Evolutionary conservation across 2,329 filamentous ascomycete species (phyloP).

Genomic region (Simplicillium sp.): DNA sequence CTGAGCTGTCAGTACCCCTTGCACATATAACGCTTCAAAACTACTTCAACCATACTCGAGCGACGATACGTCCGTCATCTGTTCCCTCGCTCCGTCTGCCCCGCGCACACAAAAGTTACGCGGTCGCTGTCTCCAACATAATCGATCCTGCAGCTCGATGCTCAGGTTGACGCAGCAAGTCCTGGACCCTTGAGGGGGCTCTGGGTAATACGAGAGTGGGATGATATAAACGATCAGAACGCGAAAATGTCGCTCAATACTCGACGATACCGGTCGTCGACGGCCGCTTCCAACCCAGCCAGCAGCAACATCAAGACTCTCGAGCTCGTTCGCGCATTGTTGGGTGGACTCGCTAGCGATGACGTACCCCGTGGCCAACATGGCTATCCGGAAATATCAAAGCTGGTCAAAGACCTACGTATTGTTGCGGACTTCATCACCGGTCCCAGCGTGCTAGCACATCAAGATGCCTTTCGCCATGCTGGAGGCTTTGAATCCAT

Average conservation of each 20-base stretch:
- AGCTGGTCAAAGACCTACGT: conserved; percentile 47
- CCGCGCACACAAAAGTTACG: no score
- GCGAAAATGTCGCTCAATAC: conserved; percentile 38
- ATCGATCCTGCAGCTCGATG: background rate
- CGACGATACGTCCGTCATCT: no score
- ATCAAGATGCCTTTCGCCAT: conserved; percentile 76
- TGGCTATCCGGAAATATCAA: conserved; percentile 38
- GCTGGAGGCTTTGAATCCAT: conserved; percentile 69
- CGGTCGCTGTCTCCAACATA: no score
- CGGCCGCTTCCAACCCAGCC: conserved; percentile 46
- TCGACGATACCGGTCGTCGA: conserved; percentile 55
- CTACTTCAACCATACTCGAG: no score
- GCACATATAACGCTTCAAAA: no score
- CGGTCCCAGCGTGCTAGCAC: conserved; percentile 34
- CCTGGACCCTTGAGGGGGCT: background rate
- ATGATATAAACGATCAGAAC: background rate
- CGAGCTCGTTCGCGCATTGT: conserved; percentile 45
- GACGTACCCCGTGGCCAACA: conserved; percentile 20
- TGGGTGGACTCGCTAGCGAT: conserved; percentile 33
- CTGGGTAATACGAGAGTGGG: background rate
- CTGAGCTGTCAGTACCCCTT: no score
- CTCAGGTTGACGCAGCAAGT: background rate
- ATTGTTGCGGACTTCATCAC: conserved; percentile 56
- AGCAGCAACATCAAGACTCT: conserved; percentile 47
- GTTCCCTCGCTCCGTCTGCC: no score